Percentiles rank a stretch among this genome's conserved stretches.
These are phyloP conservation scores for Leccinum longicurvipes DNA, from an alignment of 768 basidiomycete species.

Conservation along the genomic window DNA sequence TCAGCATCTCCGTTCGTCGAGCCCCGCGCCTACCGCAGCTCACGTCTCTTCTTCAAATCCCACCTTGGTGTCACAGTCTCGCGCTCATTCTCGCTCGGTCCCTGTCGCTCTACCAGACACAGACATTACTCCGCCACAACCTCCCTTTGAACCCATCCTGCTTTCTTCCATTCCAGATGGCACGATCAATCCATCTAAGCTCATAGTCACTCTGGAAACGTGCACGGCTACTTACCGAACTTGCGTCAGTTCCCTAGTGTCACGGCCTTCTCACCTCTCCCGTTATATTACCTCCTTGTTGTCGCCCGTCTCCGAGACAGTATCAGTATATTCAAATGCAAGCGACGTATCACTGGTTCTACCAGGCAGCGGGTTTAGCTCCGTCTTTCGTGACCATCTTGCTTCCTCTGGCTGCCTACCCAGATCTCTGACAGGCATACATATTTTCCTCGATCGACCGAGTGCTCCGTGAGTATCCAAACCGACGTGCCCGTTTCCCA, in stretches of 20 bases:
- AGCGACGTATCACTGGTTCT: slow-evolving; percentile 35
- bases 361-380: slow-evolving; percentile 36
- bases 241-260: slow-evolving; percentile 61
- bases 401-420: slow-evolving; percentile 53
- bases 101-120: slow-evolving; percentile 49
- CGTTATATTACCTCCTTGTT: slow-evolving; percentile 51
- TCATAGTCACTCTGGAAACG: slow-evolving; percentile 73
- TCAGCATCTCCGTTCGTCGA: slow-evolving; percentile 33
- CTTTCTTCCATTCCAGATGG: slow-evolving; percentile 53
- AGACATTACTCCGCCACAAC: slow-evolving; percentile 42
- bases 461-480: slow-evolving; percentile 67
- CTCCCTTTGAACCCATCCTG: slow-evolving; percentile 65
- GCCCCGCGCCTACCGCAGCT: slow-evolving; percentile 25
- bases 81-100: slow-evolving; percentile 42
- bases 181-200: slow-evolving; percentile 51
- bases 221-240: slow-evolving; percentile 64
- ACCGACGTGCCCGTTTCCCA: neutral
- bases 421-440: slow-evolving; percentile 47
- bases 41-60: slow-evolving; percentile 38
- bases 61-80: slow-evolving; percentile 18
- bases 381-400: slow-evolving; percentile 61
- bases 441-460: slow-evolving; percentile 77
- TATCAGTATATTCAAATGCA: slow-evolving; percentile 53
- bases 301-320: slow-evolving; percentile 41
- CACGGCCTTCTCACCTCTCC: slow-evolving; percentile 66